Evolutionary conservation across 2,329 filamentous ascomycete species (phyloP).

Genomic region (Aspergillus ruber): DNA sequence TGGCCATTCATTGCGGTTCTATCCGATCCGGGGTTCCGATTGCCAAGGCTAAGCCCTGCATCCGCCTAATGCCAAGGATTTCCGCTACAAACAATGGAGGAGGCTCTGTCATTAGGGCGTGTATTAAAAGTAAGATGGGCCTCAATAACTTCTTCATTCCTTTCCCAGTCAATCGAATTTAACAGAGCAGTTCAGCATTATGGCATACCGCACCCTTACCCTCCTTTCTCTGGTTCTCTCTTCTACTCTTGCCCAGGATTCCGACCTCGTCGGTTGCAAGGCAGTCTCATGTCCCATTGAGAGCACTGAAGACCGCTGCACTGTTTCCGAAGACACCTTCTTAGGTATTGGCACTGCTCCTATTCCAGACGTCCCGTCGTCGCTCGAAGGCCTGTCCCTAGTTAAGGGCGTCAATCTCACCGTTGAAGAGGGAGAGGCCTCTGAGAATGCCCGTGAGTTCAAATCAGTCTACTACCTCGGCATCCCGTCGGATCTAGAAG

Average conservation of each 20-base stretch:
- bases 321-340: slow-evolving; percentile 6
- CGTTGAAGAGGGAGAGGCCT: not conserved
- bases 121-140: too few species aligned
- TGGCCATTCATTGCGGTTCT: too few species aligned
- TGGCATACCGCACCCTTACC: too few species aligned
- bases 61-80: too few species aligned
- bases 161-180: too few species aligned
- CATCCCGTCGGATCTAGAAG: slow-evolving; percentile 2
- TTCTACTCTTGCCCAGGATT: not conserved
- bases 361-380: slow-evolving; percentile 3
- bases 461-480: slow-evolving; percentile 12
- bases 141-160: too few species aligned
- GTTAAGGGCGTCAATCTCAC: slow-evolving; percentile 10
- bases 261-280: slow-evolving; percentile 6
- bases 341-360: slow-evolving; percentile 6
- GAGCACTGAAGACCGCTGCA: slow-evolving; percentile 4
- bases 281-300: slow-evolving; percentile 7
- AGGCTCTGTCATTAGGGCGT: too few species aligned
- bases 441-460: slow-evolving; percentile 3
- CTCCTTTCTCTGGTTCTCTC: too few species aligned
- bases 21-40: too few species aligned
- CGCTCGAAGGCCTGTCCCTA: slow-evolving; percentile 9
- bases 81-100: too few species aligned
- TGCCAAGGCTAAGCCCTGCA: too few species aligned
- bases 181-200: too few species aligned